Percentiles rank a stretch among this genome's conserved stretches.
phyloP scores from a whole-genome alignment of 495 filamentous ascomycete species.

The Tuber brumale region DNA sequence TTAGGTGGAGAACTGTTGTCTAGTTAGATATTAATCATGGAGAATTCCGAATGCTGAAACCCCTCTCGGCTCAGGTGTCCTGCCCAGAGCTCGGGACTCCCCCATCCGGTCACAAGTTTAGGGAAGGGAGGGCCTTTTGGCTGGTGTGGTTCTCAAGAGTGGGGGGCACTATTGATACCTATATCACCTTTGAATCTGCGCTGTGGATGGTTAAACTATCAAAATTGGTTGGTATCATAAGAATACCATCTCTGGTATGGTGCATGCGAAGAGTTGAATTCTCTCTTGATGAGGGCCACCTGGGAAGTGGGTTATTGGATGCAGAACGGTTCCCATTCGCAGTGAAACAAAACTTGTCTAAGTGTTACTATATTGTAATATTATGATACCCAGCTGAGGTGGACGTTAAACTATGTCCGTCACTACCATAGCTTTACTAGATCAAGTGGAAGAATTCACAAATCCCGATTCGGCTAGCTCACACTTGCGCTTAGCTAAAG shows the following conservation, averaged over 20 bases:
- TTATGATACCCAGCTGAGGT: background rate
- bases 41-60: background rate
- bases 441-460: background rate
- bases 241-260: background rate
- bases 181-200: background rate
- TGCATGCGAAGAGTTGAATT: background rate
- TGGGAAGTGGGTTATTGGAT: background rate
- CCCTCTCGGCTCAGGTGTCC: background rate
- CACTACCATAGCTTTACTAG: background rate
- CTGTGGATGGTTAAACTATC: background rate
- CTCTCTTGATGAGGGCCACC: background rate
- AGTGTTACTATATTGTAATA: background rate
- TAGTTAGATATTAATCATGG: background rate
- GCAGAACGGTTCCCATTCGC: background rate
- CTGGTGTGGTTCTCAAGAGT: background rate
- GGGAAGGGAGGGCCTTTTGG: background rate
- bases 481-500: background rate
- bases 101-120: background rate
- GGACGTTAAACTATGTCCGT: background rate
- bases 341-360: background rate
- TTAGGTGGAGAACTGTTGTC: background rate
- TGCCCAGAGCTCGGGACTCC: background rate
- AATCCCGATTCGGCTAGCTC: background rate
- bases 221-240: background rate
- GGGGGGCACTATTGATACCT: background rate